Percentiles rank a stretch among this genome's conserved stretches.
Conservation (phyloP, 2,329 filamentous ascomycete species). For the Paraconiothyrium sp. region DNA sequence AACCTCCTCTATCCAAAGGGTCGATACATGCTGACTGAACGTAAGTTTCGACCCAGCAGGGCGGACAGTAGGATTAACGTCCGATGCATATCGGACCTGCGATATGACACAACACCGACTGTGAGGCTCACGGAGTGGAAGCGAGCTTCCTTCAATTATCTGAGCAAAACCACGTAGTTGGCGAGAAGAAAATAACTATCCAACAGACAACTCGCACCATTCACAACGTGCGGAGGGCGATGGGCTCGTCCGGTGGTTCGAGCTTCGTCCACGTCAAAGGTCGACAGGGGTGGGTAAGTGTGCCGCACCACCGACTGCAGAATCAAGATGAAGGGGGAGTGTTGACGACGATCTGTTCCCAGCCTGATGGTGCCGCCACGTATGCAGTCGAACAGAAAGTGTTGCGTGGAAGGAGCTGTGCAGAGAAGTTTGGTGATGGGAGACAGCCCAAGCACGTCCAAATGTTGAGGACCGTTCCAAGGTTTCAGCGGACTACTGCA, state of each 20-base stretch:
- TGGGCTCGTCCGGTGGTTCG: slow-evolving; percentile 1
- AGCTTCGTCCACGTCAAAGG: slow-evolving; percentile 10
- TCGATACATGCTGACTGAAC: not conserved
- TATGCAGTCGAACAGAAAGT: not conserved
- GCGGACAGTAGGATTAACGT: slow-evolving; percentile 2
- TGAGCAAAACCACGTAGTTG: not conserved
- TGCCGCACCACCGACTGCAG: slow-evolving; percentile 1
- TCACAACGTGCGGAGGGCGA: not conserved
- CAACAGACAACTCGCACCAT: not conserved
- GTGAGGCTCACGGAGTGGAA: slow-evolving; percentile 5
- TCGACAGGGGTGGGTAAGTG: slow-evolving; percentile 3
- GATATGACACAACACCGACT: not conserved
- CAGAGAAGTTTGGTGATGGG: not conserved
- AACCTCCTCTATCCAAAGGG: slow-evolving; percentile 1
- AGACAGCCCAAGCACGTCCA: not conserved
- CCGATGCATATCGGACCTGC: slow-evolving; percentile 5
- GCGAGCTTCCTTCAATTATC: not conserved
- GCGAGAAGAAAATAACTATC: not conserved
- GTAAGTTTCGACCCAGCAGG: slow-evolving; percentile 5
- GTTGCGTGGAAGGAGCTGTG: not conserved
- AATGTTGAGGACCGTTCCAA: no score
- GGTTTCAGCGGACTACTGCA: not conserved
- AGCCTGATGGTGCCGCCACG: not conserved
- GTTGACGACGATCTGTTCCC: slow-evolving; percentile 2
- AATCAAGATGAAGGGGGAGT: slow-evolving; percentile 3